phyloP scores from a whole-genome alignment of 2,329 filamentous ascomycete genomes.

The Teratosphaeria pseudoeucalypti region DNA sequence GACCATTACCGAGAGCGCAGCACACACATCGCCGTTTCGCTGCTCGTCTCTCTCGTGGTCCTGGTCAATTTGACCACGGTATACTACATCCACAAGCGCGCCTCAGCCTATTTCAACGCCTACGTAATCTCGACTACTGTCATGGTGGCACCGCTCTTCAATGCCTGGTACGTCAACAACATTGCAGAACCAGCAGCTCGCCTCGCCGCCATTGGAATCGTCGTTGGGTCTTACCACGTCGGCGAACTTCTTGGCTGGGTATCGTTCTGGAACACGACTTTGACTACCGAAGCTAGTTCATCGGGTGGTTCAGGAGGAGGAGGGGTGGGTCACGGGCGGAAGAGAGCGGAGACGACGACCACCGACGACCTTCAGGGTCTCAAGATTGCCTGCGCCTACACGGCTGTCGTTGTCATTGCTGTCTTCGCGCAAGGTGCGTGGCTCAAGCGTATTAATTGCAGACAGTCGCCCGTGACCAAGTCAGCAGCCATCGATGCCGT shows the following conservation, averaged over 20 bases:
- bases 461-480: neutral
- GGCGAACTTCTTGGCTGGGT: neutral
- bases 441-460: neutral
- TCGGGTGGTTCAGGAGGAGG: neutral
- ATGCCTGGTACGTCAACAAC: neutral
- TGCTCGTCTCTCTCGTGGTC: neutral
- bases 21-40: neutral
- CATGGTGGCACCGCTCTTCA: neutral
- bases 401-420: neutral
- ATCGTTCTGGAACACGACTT: neutral
- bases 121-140: neutral
- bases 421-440: neutral
- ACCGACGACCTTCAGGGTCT: neutral
- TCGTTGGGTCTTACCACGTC: neutral
- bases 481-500: neutral
- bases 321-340: neutral
- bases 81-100: neutral
- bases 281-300: neutral
- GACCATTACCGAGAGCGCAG: neutral
- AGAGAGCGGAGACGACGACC: neutral
- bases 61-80: neutral
- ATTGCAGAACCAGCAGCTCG: neutral
- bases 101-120: neutral
- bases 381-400: neutral
- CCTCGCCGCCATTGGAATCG: neutral